Base-by-base conservation (phyloP, 2,329 filamentous ascomycete species). In the Aureobasidium uvarum region DNA sequence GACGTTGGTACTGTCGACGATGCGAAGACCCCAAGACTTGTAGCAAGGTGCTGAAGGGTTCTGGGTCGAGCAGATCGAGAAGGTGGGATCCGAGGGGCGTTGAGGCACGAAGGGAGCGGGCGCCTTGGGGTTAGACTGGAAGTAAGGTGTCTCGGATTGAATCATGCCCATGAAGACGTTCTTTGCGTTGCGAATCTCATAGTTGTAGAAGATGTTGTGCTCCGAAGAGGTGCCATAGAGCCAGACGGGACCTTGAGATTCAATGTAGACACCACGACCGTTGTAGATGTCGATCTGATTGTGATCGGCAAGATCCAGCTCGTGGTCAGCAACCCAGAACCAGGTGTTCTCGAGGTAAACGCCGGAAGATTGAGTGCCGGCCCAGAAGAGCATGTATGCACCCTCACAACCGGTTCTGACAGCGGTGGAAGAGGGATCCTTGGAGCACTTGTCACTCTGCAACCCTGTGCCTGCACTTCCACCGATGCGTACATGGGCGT, bases 401-500 rank as follows among this genome's bases (percentile, higher is more conserved):
- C 88, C 92, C 43, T 89, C 83, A 77, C 92, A 96, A 41, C 86
- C 80, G 2, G 83, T 74, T 70, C 90, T 87, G 69, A 88, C 84
- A 3, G 78, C 76, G 59, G 89, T 86, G 6, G 82, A 83, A 59
- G 83, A 81, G 48, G 90, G 89, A 68, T 88, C 90, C 83, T 96
- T 96, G 75, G 85, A 77, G 80, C 93, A 97, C 64, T 83, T 87
- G 76, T 91, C 84, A 20, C 88, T 89, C 78, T 96, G 91, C n/a
- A 98, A 84, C 69, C 90, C 79, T 33, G 93, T 96, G 67, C 94
- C 94, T 5, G 90, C 88, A 64, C 89, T 88, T 50, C 95, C 95
- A 71, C 92, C 94, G 71, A 99, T 86, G 73, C 95, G 91, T 79
- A 95, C 89, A 81, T 99, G 95, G n/a, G 93, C 88, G 73, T 99